Evolutionary conservation across 345 rosid genomes (phyloP), one percentile per base, ranked within the genome.

Genomic region (Lepidium aucheri): DNA sequence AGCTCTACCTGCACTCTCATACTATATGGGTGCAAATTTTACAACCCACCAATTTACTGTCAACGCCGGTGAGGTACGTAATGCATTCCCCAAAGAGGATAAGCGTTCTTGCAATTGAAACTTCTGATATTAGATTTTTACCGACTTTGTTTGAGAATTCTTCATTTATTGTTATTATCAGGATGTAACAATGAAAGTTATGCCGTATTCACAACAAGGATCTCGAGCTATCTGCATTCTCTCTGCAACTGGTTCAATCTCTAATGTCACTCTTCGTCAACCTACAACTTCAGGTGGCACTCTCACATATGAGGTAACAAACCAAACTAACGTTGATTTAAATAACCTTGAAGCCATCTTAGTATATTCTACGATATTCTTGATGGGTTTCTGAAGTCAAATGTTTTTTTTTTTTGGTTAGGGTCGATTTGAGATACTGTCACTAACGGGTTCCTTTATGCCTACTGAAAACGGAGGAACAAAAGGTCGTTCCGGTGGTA

Each of bases 31-130:
- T 44, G 91, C 87, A 41, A 86, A 94, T 81, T 94, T 94, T 76
- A 94, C 86, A 0, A 95, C 97, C 14, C 97, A 94, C 77, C 82
- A 86, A 60, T 66, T 94, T 76, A 83, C 89, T 39, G 95, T 94
- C 50, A 84, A 84, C 76, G 73, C 96, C 68, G 99, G 99, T 9
- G 99, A 94, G 97, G 99, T 90, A 94, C 96, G 99, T 90, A 94
- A 67, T 85, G 47, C 20, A 49, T 33, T 15, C 10, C 1, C 17
- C 35, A 9, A 44, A 63, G 18, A 16, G 1, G 6, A 15, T 0
- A 16, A 5, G 7, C 12, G 11, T 9, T 12, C 33, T 56, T 55
- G 58, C 49, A 14, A 34, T 42, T 12, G 42, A 52, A 24, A 3
- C 14, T 47, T 57, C 7, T 22, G 47, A 39, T 64, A 14, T 56